A percentile compares a stretch with the other conserved stretches of the same genome.
Evolutionary conservation across 176 grass and related monocot genomes (phyloP).

Genomic region (Oryza glumipatula): DNA sequence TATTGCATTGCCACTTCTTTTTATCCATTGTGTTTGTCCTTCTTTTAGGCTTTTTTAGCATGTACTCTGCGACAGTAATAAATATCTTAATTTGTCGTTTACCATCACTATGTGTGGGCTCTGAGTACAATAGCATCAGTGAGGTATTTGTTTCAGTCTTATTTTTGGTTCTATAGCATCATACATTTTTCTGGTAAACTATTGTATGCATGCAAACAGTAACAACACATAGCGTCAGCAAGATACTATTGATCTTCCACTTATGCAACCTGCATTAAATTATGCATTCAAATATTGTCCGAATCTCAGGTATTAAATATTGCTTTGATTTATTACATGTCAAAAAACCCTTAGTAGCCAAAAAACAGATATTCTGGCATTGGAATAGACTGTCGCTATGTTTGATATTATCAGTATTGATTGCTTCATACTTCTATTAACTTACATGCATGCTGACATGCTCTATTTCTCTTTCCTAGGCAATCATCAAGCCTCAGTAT

Average conservation of each 20-base stretch:
- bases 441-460: neutral
- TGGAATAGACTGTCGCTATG: neutral
- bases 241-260: neutral
- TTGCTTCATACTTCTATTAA: conserved; percentile 32
- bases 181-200: neutral
- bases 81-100: conserved; percentile 2
- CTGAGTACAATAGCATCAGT: neutral
- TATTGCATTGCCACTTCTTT: conserved; percentile 28
- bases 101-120: neutral
- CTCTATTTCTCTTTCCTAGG: conserved; percentile 47
- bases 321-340: conserved; percentile 5
- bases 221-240: neutral
- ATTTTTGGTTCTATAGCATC: neutral
- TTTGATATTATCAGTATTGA: neutral
- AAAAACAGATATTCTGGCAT: neutral
- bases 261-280: neutral
- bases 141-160: neutral
- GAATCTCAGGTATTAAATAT: neutral
- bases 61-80: neutral
- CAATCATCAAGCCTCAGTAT: conserved; percentile 95
- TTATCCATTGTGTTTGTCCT: neutral
- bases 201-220: conserved; percentile 13
- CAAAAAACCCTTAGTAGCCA: neutral
- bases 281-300: neutral
- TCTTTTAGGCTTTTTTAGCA: conserved; percentile 29